A percentile compares a stretch with the other conserved stretches of the same genome.
Evolutionary conservation across 192 early-diverging fungal genomes (phyloP).

Genomic region (Tieghemiomyces parasiticus): DNA sequence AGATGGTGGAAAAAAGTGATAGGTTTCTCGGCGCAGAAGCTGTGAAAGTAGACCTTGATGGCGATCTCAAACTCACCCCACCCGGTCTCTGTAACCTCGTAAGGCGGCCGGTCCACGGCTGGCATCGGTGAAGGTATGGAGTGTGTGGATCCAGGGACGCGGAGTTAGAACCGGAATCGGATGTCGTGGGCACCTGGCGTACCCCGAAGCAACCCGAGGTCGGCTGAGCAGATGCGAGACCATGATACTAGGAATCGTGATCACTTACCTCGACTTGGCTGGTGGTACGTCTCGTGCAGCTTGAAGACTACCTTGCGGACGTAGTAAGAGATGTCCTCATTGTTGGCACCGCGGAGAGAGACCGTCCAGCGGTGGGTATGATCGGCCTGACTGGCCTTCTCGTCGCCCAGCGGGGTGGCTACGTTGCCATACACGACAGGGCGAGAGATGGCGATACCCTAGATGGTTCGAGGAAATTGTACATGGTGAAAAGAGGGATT

Average conservation of each 20-base stretch:
- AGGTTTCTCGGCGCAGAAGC: slow-evolving; percentile 58
- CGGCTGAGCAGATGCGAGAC: no score
- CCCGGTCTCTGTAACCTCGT: slow-evolving; percentile 88
- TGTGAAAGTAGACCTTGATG: slow-evolving; percentile 80
- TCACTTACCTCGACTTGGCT: slow-evolving; percentile 35
- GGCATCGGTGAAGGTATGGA: neutral
- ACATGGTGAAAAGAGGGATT: neutral
- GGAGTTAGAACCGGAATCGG: no score
- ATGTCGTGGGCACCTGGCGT: no score
- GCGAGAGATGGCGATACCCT: slow-evolving; percentile 49
- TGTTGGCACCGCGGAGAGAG: slow-evolving; percentile 66
- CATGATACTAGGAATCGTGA: neutral
- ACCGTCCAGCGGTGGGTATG: slow-evolving; percentile 98
- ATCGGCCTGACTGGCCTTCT: slow-evolving; percentile 48
- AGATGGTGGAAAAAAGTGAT: slow-evolving; percentile 80
- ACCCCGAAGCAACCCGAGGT: no score
- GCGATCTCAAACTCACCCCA: slow-evolving; percentile 99
- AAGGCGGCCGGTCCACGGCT: slow-evolving; percentile 72
- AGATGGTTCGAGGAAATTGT: neutral
- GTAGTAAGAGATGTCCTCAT: slow-evolving; percentile 72
- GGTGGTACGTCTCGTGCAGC: slow-evolving; percentile 83
- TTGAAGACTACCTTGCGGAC: slow-evolving; percentile 87
- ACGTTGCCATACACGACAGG: slow-evolving; percentile 83
- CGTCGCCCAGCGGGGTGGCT: slow-evolving; percentile 51
- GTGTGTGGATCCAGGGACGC: no score